Evolutionary conservation across 2,329 filamentous ascomycete genomes (phyloP), one percentile per base, ranked within the genome.

Genomic region (Huntiella abstrusa): DNA sequence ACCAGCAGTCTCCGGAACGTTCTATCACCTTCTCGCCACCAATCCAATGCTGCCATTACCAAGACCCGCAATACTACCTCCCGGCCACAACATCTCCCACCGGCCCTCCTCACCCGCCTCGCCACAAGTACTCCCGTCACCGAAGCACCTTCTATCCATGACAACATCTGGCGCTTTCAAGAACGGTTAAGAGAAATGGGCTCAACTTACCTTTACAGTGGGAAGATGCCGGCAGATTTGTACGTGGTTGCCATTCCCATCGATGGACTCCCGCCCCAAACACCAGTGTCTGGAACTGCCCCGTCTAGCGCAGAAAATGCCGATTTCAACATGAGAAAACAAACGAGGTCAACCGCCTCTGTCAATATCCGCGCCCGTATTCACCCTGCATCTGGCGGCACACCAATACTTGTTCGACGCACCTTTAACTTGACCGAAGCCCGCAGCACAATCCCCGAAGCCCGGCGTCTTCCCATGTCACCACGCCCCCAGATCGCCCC

Each of bases 401-500:
- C 63, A 41, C 60, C 69, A 1, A 66, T 73, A 51, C 52, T 67
- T 1, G 59, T 77, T 13, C 62, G 65, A 51, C 63, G 70, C 28
- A 64, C 62, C 13, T 70, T 76, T 49, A 62, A 73, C 49, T 56
- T 73, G 11, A 59, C 65, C 19, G 59, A 65, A 50, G 56, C 75
- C 7, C 61, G 65, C 40, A 59, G 63, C 6, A 68, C 65, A 1
- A 58, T 71, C n/a, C 63, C 64, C 2, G 58, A 44, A 13, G 48
- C 40, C 28, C 48, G 48, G 16, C 40, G 32, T 13, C 41, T 49
- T 6, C 48, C 17, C 16, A 19, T n/a, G 38, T 41, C 44, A 10
- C 32, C 33, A 15, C n/a, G 33, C 4, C 34, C 19, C 28, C 22
- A 28, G 1, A 32, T 28, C 10, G 32, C 36, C 5, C 36, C 39